These are phyloP conservation scores for Chaetoscypha palmicola DNA, from an alignment of 2,329 filamentous ascomycete genomes.

Conservation along the genomic window DNA sequence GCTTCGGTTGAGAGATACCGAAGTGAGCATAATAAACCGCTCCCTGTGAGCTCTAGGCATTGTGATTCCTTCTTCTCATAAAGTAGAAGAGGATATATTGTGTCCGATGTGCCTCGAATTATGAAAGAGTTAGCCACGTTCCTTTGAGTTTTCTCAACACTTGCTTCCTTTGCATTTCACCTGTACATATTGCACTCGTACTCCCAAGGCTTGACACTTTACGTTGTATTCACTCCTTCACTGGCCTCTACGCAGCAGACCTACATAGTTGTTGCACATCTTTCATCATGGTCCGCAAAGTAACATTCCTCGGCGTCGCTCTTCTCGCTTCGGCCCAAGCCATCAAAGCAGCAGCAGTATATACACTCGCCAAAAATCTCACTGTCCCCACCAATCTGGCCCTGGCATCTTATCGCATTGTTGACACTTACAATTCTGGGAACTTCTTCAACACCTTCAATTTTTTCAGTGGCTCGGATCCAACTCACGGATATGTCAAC, in stretches of 20 bases:
- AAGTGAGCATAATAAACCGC: too few species aligned
- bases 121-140: background rate
- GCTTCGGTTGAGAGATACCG: too few species aligned
- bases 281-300: constrained; percentile 9
- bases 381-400: constrained; percentile 8
- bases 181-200: background rate
- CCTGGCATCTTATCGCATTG: constrained; percentile 15
- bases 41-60: too few species aligned
- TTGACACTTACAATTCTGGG: constrained; percentile 37
- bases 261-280: background rate
- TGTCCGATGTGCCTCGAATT: too few species aligned
- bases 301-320: constrained; percentile 3
- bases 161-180: too few species aligned
- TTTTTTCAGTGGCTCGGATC: constrained; percentile 48
- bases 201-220: background rate
- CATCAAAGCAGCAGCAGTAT: constrained; percentile 6
- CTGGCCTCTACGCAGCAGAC: background rate
- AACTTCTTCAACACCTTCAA: constrained; percentile 42
- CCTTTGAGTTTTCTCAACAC: background rate
- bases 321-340: constrained; percentile 10
- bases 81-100: too few species aligned
- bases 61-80: too few species aligned
- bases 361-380: constrained; percentile 10
- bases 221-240: background rate
- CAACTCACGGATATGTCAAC: constrained; percentile 59